Percentiles rank a stretch among this genome's conserved stretches.
phyloP scores from a whole-genome alignment of 1,284 basidiomycete species.

The Leccinum fuscescens region DNA sequence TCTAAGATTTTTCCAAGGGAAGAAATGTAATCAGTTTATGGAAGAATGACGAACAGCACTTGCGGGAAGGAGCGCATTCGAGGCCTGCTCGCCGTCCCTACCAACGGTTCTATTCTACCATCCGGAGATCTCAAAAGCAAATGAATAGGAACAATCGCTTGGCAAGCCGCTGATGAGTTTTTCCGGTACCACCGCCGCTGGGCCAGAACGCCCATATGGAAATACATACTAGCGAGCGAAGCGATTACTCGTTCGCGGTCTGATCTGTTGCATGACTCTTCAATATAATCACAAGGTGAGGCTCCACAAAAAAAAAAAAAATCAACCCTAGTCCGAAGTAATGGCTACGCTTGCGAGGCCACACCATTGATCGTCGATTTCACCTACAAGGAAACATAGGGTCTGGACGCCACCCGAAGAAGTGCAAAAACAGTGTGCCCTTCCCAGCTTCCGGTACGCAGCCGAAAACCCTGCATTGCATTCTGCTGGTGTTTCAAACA shows the following conservation, averaged over 20 bases:
- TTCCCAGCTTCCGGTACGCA: slow-evolving; percentile 8
- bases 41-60: slow-evolving; percentile 8
- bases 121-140: slow-evolving; percentile 13
- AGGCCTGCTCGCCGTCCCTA: slow-evolving; percentile 1
- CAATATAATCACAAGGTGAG: not conserved
- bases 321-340: slow-evolving; percentile 2
- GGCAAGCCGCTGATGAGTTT: not conserved
- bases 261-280: not conserved
- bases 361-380: slow-evolving; percentile 14
- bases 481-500: slow-evolving; percentile 11
- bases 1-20: not conserved
- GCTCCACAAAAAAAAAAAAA: not conserved
- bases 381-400: slow-evolving; percentile 21
- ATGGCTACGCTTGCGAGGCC: slow-evolving; percentile 21
- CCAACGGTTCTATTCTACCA: slow-evolving; percentile 9
- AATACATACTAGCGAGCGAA: not conserved
- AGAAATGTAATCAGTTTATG: slow-evolving; percentile 7
- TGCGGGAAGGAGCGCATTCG: slow-evolving; percentile 12
- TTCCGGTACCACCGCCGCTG: slow-evolving; percentile 1
- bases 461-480: slow-evolving; percentile 11
- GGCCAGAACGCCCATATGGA: not conserved
- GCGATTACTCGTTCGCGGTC: slow-evolving; percentile 3
- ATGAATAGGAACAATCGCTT: not conserved
- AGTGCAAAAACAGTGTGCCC: slow-evolving; percentile 8
- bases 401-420: slow-evolving; percentile 14